Percentiles rank a stretch among this genome's conserved stretches.
Conservation (phyloP, 2,329 filamentous ascomycete genomes). For the Fusarium annulatum region DNA sequence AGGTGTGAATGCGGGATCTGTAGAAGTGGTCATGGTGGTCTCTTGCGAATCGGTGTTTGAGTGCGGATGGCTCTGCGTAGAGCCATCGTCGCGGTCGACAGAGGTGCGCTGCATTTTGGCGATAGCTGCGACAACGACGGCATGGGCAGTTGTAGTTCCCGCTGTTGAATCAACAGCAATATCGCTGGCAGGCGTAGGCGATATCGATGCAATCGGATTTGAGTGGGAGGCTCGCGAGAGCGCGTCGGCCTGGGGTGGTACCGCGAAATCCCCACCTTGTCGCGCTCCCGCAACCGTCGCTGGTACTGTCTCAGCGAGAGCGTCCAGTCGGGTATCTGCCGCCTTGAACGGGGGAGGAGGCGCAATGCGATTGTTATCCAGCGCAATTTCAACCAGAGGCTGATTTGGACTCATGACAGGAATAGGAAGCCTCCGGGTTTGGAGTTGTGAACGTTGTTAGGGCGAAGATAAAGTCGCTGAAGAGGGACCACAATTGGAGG, state of each 20-base stretch:
- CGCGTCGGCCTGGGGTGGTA: conserved; percentile 41
- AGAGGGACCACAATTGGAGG: conserved; percentile 23
- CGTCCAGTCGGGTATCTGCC: conserved; percentile 20
- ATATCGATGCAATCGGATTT: conserved; percentile 36
- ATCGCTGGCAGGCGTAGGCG: conserved; percentile 9
- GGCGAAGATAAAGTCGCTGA: conserved; percentile 13
- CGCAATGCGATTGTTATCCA: conserved; percentile 35
- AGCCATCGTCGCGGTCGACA: conserved; percentile 41
- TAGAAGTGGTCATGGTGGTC: conserved; percentile 39
- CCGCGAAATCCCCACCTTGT: conserved; percentile 44
- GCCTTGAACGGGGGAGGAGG: conserved; percentile 31
- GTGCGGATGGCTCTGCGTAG: conserved; percentile 40
- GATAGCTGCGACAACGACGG: conserved; percentile 15
- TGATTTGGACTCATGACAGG: conserved; percentile 38
- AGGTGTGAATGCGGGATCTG: conserved; percentile 42
- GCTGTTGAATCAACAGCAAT: conserved; percentile 24
- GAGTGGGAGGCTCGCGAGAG: conserved; percentile 40
- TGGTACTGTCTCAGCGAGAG: conserved; percentile 20
- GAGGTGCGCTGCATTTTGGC: conserved; percentile 33
- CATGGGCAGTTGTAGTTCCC: conserved; percentile 26
- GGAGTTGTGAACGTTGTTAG: conserved; percentile 21
- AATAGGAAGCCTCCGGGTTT: conserved; percentile 7
- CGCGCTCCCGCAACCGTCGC: conserved; percentile 31
- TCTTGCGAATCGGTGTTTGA: conserved; percentile 43
- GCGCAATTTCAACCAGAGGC: conserved; percentile 36